These are phyloP conservation scores for Chaetomidium leptoderma DNA, from an alignment of 495 filamentous ascomycete genomes.

Conservation along the genomic window DNA sequence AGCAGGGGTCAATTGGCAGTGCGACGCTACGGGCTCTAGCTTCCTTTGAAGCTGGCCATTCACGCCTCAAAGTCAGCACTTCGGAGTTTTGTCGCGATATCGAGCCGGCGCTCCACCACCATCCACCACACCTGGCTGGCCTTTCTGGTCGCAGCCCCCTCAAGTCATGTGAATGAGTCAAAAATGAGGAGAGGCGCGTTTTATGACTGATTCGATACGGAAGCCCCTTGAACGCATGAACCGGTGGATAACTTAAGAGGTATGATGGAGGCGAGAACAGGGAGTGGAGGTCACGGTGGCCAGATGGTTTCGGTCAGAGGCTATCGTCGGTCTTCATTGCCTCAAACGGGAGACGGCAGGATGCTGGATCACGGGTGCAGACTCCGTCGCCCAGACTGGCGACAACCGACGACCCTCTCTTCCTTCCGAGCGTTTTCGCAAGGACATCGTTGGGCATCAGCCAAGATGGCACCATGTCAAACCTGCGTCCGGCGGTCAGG, in stretches of 20 bases:
- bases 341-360: neutral
- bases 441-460: conserved; percentile 14
- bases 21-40: conserved; percentile 6
- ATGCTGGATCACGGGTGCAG: neutral
- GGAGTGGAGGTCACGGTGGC: neutral
- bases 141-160: conserved; percentile 11
- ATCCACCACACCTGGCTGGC: conserved; percentile 9
- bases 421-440: neutral
- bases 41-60: conserved; percentile 2
- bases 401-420: neutral
- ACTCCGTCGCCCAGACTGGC: neutral
- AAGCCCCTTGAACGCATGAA: neutral
- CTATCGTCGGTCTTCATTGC: conserved; percentile 12
- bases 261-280: no score
- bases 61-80: conserved; percentile 3
- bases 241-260: neutral
- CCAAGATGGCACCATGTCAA: neutral
- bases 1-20: neutral
- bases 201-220: neutral
- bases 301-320: neutral
- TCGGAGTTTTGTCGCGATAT: neutral
- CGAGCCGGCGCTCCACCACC: conserved; percentile 7
- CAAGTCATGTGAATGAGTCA: conserved; percentile 16
- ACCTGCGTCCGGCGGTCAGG: conserved; percentile 10
- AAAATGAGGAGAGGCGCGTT: neutral